Conservation (phyloP, 768 basidiomycete genomes). For the Lactarius hengduanensis region DNA sequence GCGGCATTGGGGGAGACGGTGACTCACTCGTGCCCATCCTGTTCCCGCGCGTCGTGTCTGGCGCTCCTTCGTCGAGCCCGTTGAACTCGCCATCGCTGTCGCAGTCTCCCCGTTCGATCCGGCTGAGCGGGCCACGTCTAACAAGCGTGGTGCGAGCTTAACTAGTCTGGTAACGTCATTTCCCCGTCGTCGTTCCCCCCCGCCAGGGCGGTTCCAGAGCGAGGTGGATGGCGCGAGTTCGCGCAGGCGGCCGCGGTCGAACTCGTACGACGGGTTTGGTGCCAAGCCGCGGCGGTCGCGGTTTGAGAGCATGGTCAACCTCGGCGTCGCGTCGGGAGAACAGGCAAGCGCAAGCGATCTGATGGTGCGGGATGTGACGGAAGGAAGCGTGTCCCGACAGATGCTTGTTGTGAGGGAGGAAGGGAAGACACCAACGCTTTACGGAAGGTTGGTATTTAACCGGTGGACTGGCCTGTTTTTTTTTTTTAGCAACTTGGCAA, state of each 20-base stretch:
- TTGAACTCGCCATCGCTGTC: conserved; percentile 15
- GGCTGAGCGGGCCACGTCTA: neutral
- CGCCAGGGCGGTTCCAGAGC: conserved; percentile 68
- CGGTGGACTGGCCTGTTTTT: too few species aligned
- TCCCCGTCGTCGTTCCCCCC: conserved; percentile 38
- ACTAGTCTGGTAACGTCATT: too few species aligned
- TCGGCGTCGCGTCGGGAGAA: conserved; percentile 46
- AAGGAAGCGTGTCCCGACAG: conserved; percentile 55
- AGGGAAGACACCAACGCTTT: conserved; percentile 69
- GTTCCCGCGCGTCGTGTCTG: conserved; percentile 62
- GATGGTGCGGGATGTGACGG: conserved; percentile 56
- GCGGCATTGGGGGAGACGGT: conserved; percentile 21
- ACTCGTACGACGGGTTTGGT: conserved; percentile 66
- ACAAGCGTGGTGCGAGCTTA: too few species aligned
- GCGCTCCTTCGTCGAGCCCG: conserved; percentile 39
- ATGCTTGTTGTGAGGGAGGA: conserved; percentile 75
- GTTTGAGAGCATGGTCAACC: conserved; percentile 71
- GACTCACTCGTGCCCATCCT: conserved; percentile 49
- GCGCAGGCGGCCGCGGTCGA: conserved; percentile 56
- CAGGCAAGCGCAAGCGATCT: conserved; percentile 67
- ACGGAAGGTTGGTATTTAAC: conserved; percentile 59
- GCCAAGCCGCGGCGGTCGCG: conserved; percentile 54
- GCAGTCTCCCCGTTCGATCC: conserved; percentile 14
- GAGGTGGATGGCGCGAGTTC: conserved; percentile 60
- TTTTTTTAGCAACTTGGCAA: conserved; percentile 85